Base-by-base conservation (phyloP, 345 rosid species). In the Citrus australasica region DNA sequence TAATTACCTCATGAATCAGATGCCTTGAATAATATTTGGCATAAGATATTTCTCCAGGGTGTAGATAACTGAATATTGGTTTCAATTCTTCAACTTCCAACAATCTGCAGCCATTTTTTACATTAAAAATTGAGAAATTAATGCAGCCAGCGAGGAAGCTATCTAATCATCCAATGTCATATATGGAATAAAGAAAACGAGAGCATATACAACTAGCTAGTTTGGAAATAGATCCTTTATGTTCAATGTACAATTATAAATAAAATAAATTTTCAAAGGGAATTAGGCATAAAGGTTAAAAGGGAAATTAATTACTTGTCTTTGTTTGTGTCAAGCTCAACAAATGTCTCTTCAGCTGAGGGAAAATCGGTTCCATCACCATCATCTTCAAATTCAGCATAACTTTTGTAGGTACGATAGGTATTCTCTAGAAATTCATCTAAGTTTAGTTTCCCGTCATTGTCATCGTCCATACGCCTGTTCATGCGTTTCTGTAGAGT, bases 31-130 rank as follows among this genome's bases (percentile, higher is more conserved):
- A 87, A 71, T 83, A 84, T 78, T 76, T 89, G 59, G 94, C 91
- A n/a, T 89, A 84, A 40, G 87, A 85, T 71, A 89, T 13, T 59
- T 93, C 92, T 75, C 94, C 94, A 7, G 94, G 94, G 68, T 86
- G 84, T 28, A 93, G 86, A 85, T 89, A 90, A 67, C n/a, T 69
- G 63, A 90, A 81, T 19, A 93, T 76, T 9, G 98, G 94, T 14
- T 84, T 84, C 42, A 91, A 66, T 79, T 93, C 95, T 48, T 88
- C 87, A 19, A 81, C 82, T 2, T 70, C 86, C 71, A 91, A 73
- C 7, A 76, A 64, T 42, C 90, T 87, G 80, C 51, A 69, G 32
- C 3, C 48, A 42, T 9, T 42, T 42, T 42, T 42, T 2, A 10
- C 48, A 10, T 42, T 42, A 42, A 0, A 42, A 42, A 10, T 42